Conservation (phyloP, 192 early-diverging fungal species). For the Podila epicladia region DNA sequence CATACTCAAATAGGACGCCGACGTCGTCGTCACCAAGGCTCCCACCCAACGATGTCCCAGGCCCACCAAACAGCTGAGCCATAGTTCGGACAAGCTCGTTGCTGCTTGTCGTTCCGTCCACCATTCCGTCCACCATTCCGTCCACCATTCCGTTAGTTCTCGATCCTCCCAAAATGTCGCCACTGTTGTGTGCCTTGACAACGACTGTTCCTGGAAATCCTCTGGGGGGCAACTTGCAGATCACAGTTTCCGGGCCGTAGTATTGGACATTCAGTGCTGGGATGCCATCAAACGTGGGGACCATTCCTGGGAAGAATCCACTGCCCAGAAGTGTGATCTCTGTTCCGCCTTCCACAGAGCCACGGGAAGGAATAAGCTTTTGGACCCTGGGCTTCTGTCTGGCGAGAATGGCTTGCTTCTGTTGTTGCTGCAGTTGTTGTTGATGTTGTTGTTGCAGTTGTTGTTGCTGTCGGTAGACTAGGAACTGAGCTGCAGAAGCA, state of each 20-base stretch:
- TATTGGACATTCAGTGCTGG: constrained; percentile 68
- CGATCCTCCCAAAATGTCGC: background rate
- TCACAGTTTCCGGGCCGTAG: constrained; percentile 71
- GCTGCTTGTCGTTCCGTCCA: background rate
- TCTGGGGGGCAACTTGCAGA: constrained; percentile 76
- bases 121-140: background rate
- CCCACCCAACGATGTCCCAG: constrained; percentile 7
- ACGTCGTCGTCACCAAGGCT: constrained; percentile 7
- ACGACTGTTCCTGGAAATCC: constrained; percentile 66
- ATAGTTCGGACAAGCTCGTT: constrained; percentile 30
- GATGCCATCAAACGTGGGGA: constrained; percentile 73
- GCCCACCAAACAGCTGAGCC: constrained; percentile 28
- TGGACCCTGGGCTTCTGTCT: constrained; percentile 58
- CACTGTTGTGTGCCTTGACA: constrained; percentile 27
- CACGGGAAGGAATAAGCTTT: constrained; percentile 75
- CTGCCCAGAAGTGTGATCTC: constrained; percentile 76
- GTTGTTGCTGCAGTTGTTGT: constrained; percentile 22
- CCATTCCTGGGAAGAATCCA: constrained; percentile 74
- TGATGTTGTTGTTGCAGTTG: constrained; percentile 14
- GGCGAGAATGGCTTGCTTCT: constrained; percentile 8
- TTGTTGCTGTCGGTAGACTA: constrained; percentile 26
- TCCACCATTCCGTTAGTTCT: background rate
- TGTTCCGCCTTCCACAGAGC: constrained; percentile 78
- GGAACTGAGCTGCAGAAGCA: constrained; percentile 13
- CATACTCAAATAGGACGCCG: constrained; percentile 52